Evolutionary conservation across 805 yeast genomes (phyloP), one percentile per base, ranked within the genome.

Genomic region (Candida parachauliodes): DNA sequence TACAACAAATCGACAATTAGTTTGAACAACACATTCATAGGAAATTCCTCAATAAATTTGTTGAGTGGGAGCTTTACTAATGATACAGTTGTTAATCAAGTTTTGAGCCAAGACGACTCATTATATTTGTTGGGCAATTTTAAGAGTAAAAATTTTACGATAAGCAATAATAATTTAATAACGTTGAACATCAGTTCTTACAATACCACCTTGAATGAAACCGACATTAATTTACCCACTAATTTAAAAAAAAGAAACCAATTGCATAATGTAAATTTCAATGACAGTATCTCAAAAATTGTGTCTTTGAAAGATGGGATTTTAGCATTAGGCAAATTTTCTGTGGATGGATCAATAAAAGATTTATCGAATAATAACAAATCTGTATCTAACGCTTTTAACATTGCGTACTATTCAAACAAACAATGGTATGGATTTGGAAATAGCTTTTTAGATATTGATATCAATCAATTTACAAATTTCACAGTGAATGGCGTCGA

Each of bases 41-140:
- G 70, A 0, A 66, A 65, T 44, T 68, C 72, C 0, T 46, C 68
- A 1, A 56, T 68, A 30, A 68, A 68, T 41, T 41, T 46, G 9
- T 51, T 68, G 30, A 64, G 71, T 40, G 58, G 62, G 0, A 30
- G 50, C 30, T 47, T 65, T 9, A 20, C 50, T 1, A 35, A 42
- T 11, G 53, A 63, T 43, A 70, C 74, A 2, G 44, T 46, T 1
- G 67, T 79, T 2, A 39, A 52, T 8, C 52, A 59, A 10, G 35
- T 74, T 14, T 27, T 40, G 1, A 42, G 54, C 17, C 56, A 65
- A 18, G 52, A 59, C 10, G 56, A 58, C 9, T 56, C 60, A 5
- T 57, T 82, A 5, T 35, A 72, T 3, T 41, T 78, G 8, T 57
- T 68, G 16, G 87, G 87, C 3, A 50, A 60, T 5, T 73, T 79